Evolutionary conservation across 805 yeast species (phyloP), one percentile per base, ranked within the genome.

Genomic region (Schwanniomyces occidentalis): DNA sequence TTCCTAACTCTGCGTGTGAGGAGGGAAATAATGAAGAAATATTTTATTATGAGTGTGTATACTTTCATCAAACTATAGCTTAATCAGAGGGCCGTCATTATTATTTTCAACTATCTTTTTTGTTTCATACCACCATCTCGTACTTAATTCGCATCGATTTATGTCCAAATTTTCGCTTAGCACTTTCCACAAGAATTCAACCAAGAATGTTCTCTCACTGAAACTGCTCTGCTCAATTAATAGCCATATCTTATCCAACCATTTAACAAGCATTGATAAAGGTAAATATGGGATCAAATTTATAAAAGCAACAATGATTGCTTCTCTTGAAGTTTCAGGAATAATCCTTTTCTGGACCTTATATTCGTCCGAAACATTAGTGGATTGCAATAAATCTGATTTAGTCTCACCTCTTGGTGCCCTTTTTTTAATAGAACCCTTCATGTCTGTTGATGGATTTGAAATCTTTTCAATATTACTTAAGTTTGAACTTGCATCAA

Each of bases 41-140:
- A n/a, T n/a, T n/a, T n/a, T n/a, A n/a, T n/a, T n/a, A n/a, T n/a
- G n/a, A n/a, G n/a, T n/a, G n/a, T n/a, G n/a, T n/a, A n/a, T n/a
- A n/a, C n/a, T n/a, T n/a, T n/a, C n/a, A n/a, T n/a, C n/a, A n/a
- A n/a, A n/a, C n/a, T 30, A 30, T 15, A 30, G 21, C 8, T 30
- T 30, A 19, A 30, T 4, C 23, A 30, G n/a, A 15, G 6, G 9
- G 6, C 14, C 15, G 6, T 16, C n/a, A 23, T n/a, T 23, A 10
- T 18, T 19, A 8, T 17, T 7, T 21, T 30, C 34, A 9, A 32
- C 29, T 4, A 30, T 26, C 9, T 22, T 34, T 25, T 48, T 48
- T 15, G 54, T 49, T 16, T 68, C 70, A 51, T 78, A 81, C 86
- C 86, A 81, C 85, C 86, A 81, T 15, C 58, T 57, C 33, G 75